Evolutionary conservation across 2,329 filamentous ascomycete species (phyloP).

Genomic region (Triangularia setosa): DNA sequence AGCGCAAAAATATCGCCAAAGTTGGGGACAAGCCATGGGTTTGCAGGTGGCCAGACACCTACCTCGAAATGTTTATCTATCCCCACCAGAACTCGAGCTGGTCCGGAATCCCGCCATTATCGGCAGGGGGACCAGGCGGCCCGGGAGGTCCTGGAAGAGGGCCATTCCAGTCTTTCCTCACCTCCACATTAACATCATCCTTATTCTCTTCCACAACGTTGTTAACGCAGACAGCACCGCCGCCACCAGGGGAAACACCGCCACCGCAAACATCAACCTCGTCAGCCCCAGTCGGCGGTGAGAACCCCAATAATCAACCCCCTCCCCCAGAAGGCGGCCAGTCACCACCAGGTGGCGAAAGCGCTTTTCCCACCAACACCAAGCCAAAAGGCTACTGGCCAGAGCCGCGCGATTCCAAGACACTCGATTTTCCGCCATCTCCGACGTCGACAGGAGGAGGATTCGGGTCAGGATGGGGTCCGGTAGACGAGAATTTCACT

Average conservation of each 20-base stretch:
- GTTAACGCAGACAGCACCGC: not conserved
- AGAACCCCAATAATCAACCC: not conserved
- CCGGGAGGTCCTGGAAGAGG: not conserved
- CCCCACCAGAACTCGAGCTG: constrained; percentile 47
- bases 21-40: constrained; percentile 55
- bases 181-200: not conserved
- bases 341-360: not conserved
- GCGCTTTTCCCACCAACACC: not conserved
- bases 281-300: not conserved
- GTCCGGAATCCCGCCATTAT: constrained; percentile 15
- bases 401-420: not conserved
- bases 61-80: constrained; percentile 56
- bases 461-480: constrained; percentile 16
- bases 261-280: constrained; percentile 5
- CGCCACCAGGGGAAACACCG: constrained; percentile 16
- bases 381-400: not conserved
- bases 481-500: constrained; percentile 18
- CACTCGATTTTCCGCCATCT: not conserved
- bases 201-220: constrained; percentile 1
- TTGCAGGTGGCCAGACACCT: constrained; percentile 54
- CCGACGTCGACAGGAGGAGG: constrained; percentile 9
- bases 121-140: not conserved
- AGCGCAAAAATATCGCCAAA: constrained; percentile 38
- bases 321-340: not conserved
- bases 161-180: constrained; percentile 1